Evolutionary conservation across 129 eudicot species (phyloP).

Genomic region (Arctium lappa): DNA sequence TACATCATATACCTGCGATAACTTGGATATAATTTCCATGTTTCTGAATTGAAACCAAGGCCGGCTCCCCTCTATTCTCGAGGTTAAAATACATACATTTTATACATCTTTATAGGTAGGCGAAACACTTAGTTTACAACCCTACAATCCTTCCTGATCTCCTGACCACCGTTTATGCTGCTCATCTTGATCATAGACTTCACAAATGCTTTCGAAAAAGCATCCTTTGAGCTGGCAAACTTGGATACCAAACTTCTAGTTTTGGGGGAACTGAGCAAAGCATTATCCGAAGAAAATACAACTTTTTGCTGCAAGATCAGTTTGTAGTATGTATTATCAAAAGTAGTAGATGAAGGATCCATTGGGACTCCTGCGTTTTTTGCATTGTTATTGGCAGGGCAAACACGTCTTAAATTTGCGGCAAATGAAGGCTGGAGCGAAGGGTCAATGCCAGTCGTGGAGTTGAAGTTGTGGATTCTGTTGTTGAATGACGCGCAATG

Average conservation of each 20-base stretch:
- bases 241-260: slow-evolving; percentile 59
- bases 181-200: slow-evolving; percentile 97
- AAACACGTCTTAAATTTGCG: slow-evolving; percentile 44
- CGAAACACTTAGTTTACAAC: slow-evolving; percentile 39
- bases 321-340: slow-evolving; percentile 69
- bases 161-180: slow-evolving; percentile 65
- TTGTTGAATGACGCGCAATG: slow-evolving; percentile 37
- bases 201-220: slow-evolving; percentile 59
- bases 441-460: slow-evolving; percentile 48
- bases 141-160: slow-evolving; percentile 62
- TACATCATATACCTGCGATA: not conserved
- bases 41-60: not conserved
- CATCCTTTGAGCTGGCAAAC: slow-evolving; percentile 59
- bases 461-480: slow-evolving; percentile 38
- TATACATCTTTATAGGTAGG: not conserved
- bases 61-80: not conserved
- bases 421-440: slow-evolving; percentile 63
- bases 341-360: slow-evolving; percentile 58
- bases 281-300: slow-evolving; percentile 77
- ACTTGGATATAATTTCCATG: not conserved
- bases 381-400: slow-evolving; percentile 56
- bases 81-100: not conserved
- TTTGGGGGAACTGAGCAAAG: slow-evolving; percentile 46
- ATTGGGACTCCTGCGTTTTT: slow-evolving; percentile 57
- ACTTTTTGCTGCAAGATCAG: slow-evolving; percentile 60